phyloP scores from a whole-genome alignment of 176 grass and related monocot genomes.

The Oryza glumipatula region DNA sequence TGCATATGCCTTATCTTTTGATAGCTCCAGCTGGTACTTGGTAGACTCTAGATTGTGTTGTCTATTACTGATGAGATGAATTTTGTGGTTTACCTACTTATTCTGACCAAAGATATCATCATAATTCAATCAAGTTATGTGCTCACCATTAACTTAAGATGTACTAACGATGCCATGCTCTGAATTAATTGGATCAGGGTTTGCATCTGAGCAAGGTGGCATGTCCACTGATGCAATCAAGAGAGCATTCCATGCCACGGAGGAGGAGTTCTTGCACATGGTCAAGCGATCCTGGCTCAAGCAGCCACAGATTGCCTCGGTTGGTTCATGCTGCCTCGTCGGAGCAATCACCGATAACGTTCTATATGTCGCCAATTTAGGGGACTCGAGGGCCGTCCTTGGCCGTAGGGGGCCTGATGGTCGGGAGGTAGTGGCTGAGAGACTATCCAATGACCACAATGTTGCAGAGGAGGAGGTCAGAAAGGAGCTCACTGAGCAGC shows the following conservation, averaged over 20 bases:
- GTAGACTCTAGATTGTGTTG: neutral
- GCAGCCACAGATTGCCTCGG: constrained; percentile 25
- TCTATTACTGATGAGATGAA: neutral
- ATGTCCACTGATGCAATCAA: constrained; percentile 36
- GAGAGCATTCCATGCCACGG: constrained; percentile 44
- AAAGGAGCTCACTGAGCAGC: constrained; percentile 36
- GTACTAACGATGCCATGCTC: neutral
- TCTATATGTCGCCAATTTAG: constrained; percentile 44
- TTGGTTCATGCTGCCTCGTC: constrained; percentile 46
- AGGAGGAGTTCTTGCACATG: constrained; percentile 34
- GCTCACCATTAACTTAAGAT: neutral
- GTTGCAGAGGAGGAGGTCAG: constrained; percentile 41
- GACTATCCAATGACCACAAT: constrained; percentile 41
- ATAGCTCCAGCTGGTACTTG: neutral
- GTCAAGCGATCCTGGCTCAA: constrained; percentile 32
- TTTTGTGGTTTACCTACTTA: neutral
- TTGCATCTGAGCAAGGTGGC: constrained; percentile 33
- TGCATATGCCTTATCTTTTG: neutral
- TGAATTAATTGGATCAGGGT: constrained; percentile 26
- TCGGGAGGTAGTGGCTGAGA: constrained; percentile 6
- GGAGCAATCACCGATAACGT: constrained; percentile 29
- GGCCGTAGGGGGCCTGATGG: constrained; percentile 9
- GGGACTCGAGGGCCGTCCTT: constrained; percentile 45
- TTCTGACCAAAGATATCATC: neutral
- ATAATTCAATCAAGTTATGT: neutral